Evolutionary conservation across 768 basidiomycete genomes (phyloP).

Genomic region (Trametes cingulata): DNA sequence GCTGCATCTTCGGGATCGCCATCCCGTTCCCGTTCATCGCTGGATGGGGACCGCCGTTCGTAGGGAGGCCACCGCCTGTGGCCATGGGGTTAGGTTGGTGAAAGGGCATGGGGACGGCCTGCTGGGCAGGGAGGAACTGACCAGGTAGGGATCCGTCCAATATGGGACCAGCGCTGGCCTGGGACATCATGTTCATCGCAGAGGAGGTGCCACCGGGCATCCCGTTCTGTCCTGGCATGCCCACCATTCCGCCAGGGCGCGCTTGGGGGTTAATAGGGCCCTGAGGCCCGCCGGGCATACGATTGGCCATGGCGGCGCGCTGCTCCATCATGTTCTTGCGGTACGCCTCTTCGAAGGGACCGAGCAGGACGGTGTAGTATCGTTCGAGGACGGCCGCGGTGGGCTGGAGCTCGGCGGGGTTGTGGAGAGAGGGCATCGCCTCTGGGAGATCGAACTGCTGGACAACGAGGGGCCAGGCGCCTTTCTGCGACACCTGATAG

Average conservation of each 20-base stretch:
- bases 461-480: slow-evolving; percentile 59
- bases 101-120: slow-evolving; percentile 3
- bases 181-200: slow-evolving; percentile 19
- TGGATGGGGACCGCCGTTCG: not conserved
- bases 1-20: slow-evolving; percentile 5
- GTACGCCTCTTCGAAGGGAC: slow-evolving; percentile 73
- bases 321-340: slow-evolving; percentile 61
- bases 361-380: slow-evolving; percentile 62
- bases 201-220: not conserved
- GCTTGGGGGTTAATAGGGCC: slow-evolving; percentile 15
- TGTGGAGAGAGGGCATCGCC: slow-evolving; percentile 22
- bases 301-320: slow-evolving; percentile 43
- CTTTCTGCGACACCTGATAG: slow-evolving; percentile 36
- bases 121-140: slow-evolving; percentile 17
- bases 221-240: slow-evolving; percentile 17
- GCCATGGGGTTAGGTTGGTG: slow-evolving; percentile 9
- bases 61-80: slow-evolving; percentile 11
- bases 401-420: slow-evolving; percentile 38
- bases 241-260: slow-evolving; percentile 21
- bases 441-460: slow-evolving; percentile 44
- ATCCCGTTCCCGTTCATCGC: slow-evolving; percentile 15
- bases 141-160: slow-evolving; percentile 16
- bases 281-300: slow-evolving; percentile 28
- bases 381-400: slow-evolving; percentile 54
- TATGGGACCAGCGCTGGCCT: slow-evolving; percentile 1